Conservation (phyloP, 306 rosid genomes). For the Urtica urens region DNA sequence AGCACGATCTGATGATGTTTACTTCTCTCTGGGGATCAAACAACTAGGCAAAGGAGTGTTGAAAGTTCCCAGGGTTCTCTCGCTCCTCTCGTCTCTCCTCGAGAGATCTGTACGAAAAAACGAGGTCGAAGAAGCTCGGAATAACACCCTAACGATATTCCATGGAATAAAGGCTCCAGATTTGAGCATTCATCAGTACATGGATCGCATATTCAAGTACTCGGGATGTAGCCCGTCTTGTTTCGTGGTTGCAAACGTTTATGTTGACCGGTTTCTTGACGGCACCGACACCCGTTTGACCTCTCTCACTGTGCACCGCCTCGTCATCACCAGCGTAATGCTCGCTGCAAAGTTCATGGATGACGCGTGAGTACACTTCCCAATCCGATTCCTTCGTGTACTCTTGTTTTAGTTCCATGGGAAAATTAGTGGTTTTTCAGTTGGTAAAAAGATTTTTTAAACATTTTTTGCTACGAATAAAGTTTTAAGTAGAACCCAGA, state of each 20-base stretch:
- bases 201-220: constrained; percentile 86
- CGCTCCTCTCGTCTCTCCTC: constrained; percentile 65
- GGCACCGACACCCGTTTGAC: constrained; percentile 46
- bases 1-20: constrained; percentile 43
- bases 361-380: constrained; percentile 68
- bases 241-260: constrained; percentile 67
- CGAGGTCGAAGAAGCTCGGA: constrained; percentile 43
- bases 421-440: too few species aligned
- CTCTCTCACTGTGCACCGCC: constrained; percentile 82
- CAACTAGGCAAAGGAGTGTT: constrained; percentile 35
- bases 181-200: constrained; percentile 57
- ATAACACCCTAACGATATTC: constrained; percentile 47
- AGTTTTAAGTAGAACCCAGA: too few species aligned
- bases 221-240: constrained; percentile 93
- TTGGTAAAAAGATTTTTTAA: too few species aligned
- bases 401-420: too few species aligned
- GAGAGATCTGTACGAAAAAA: constrained; percentile 65
- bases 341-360: constrained; percentile 87
- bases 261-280: constrained; percentile 63
- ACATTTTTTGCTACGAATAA: too few species aligned
- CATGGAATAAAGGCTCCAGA: constrained; percentile 79
- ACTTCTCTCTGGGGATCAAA: constrained; percentile 55
- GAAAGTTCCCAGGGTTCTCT: constrained; percentile 64
- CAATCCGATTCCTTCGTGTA: too few species aligned
- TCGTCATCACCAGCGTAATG: constrained; percentile 82